These are phyloP conservation scores for Mycena rosella DNA, from an alignment of 768 basidiomycete species.

Conservation along the genomic window DNA sequence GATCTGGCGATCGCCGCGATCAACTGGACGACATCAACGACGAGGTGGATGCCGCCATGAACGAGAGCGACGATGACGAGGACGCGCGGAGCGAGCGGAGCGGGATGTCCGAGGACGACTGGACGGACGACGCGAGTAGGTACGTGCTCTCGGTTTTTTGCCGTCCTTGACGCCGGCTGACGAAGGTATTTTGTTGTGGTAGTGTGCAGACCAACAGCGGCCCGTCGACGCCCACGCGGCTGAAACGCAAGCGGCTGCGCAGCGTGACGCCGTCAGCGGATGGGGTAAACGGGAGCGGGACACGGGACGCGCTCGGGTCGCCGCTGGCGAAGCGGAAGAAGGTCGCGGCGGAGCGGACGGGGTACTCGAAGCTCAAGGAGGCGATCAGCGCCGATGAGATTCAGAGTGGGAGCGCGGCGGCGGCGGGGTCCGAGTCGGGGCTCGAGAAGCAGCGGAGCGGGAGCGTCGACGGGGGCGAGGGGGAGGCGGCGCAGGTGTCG, in stretches of 20 bases:
- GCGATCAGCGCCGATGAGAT: conserved; percentile 70
- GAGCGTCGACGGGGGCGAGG: conserved; percentile 27
- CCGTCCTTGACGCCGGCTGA: not conserved
- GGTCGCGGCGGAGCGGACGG: conserved; percentile 72
- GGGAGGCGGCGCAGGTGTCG: conserved; percentile 27
- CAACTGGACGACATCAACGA: conserved; percentile 87
- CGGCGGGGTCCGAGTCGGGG: conserved; percentile 29
- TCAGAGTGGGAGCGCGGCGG: conserved; percentile 28
- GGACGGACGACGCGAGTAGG: conserved; percentile 65
- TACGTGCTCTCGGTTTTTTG: conserved; percentile 2
- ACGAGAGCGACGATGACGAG: conserved; percentile 77
- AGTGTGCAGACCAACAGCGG: conserved; percentile 45
- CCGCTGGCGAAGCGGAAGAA: conserved; percentile 88
- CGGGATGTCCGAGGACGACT: conserved; percentile 67
- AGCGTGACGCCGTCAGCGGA: conserved; percentile 78
- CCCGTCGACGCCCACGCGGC: conserved; percentile 56
- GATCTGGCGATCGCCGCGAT: conserved; percentile 70
- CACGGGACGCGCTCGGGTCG: conserved; percentile 63
- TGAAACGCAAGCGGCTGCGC: conserved; percentile 76
- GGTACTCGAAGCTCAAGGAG: conserved; percentile 78
- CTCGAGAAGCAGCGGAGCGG: conserved; percentile 32
- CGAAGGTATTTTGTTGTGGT: not conserved
- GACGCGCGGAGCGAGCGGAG: conserved; percentile 53
- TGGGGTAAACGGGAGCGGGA: conserved; percentile 54
- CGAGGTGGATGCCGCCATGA: conserved; percentile 90